Conservation (phyloP, 441 rosid genomes). For the Gossypium trilobum region DNA sequence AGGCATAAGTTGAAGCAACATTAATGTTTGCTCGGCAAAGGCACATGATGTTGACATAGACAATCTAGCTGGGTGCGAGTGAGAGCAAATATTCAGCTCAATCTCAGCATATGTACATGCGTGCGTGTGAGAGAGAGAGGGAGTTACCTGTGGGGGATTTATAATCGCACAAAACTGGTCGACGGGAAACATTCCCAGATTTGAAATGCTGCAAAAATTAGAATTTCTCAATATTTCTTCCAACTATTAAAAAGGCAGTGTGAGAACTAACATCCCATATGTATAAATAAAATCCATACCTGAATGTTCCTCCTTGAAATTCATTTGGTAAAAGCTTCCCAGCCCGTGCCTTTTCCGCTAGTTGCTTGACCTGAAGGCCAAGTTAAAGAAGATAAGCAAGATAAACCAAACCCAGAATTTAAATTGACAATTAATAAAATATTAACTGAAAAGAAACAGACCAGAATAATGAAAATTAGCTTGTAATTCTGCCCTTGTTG, state of each 20-base stretch:
- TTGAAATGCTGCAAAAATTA: conserved; percentile 74
- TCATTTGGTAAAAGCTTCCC: conserved; percentile 88
- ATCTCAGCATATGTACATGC: neutral
- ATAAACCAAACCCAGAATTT: conserved; percentile 1
- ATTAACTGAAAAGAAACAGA: neutral
- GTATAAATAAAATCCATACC: conserved; percentile 32
- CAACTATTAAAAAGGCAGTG: conserved; percentile 12
- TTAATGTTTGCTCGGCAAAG: neutral
- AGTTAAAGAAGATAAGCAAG: conserved; percentile 7
- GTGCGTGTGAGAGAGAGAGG: conserved; percentile 12
- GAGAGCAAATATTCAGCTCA: neutral
- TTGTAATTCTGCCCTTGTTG: neutral
- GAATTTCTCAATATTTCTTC: conserved; percentile 4
- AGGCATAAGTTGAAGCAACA: neutral
- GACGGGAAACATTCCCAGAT: conserved; percentile 96
- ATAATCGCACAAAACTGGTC: conserved; percentile 84
- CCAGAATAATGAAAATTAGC: neutral
- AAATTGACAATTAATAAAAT: conserved; percentile 4
- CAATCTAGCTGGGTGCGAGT: neutral
- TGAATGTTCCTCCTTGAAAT: conserved; percentile 95
- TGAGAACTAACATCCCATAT: neutral
- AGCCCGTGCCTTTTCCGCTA: conserved; percentile 83
- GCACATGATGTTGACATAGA: neutral
- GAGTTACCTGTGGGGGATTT: conserved; percentile 84
- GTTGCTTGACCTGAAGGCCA: conserved; percentile 67